Evolutionary conservation across 176 grass and related monocot species (phyloP).

Genomic region (Bonia amplexicaulis): DNA sequence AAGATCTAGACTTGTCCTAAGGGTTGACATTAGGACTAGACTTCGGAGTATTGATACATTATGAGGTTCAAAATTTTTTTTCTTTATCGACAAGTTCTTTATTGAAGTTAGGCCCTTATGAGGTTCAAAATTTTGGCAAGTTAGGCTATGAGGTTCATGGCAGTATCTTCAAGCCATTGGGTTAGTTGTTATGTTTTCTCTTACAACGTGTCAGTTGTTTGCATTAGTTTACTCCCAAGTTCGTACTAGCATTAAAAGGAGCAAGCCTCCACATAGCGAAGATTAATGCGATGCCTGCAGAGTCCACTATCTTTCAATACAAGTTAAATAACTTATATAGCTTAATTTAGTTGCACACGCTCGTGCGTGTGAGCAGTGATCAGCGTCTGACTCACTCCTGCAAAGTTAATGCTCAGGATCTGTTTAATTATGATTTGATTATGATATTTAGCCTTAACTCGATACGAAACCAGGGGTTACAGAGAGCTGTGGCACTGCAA

Average conservation of each 20-base stretch:
- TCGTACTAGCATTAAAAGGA: constrained; percentile 42
- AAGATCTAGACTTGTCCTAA: constrained; percentile 33
- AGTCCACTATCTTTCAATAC: constrained; percentile 40
- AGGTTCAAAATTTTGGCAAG: constrained; percentile 1
- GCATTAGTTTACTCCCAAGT: constrained; percentile 35
- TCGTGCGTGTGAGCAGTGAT: constrained; percentile 25
- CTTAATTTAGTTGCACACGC: constrained; percentile 32
- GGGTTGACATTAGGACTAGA: constrained; percentile 41
- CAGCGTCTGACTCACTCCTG: constrained; percentile 30
- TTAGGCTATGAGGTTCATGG: constrained; percentile 2
- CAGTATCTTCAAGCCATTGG: constrained; percentile 19
- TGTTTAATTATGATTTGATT: constrained; percentile 24
- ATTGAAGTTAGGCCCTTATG: constrained; percentile 14
- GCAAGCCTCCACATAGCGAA: neutral
- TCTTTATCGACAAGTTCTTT: too few relatives aligned
- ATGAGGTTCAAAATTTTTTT: constrained; percentile 8
- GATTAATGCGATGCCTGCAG: constrained; percentile 52
- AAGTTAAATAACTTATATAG: constrained; percentile 25
- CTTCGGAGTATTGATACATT: constrained; percentile 7
- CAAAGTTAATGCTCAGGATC: constrained; percentile 40
- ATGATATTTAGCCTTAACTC: constrained; percentile 30
- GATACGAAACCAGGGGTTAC: constrained; percentile 6
- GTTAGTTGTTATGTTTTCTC: constrained; percentile 29
- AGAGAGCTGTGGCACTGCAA: neutral
- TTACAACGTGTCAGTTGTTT: constrained; percentile 28